Evolutionary conservation across 768 basidiomycete genomes (phyloP).

Genomic region (Lyophyllum shimeji): DNA sequence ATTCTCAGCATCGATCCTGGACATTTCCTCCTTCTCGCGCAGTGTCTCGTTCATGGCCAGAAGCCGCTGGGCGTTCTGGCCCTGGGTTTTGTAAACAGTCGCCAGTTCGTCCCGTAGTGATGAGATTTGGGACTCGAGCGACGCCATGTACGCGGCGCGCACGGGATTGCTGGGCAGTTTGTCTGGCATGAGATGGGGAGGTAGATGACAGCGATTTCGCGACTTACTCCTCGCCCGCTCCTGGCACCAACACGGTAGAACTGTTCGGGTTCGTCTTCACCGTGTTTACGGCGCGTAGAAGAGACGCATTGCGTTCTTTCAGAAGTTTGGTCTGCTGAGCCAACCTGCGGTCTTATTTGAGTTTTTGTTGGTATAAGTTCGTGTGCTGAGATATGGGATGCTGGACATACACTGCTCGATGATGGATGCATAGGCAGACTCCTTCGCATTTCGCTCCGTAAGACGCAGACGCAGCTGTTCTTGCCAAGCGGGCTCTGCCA

Average conservation of each 20-base stretch:
- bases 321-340: slow-evolving; percentile 90
- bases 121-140: slow-evolving; percentile 92
- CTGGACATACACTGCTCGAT: slow-evolving; percentile 87
- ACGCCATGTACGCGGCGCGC: slow-evolving; percentile 83
- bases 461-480: slow-evolving; percentile 78
- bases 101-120: slow-evolving; percentile 90
- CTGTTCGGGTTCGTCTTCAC: slow-evolving; percentile 63
- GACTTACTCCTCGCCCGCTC: slow-evolving; percentile 66
- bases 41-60: slow-evolving; percentile 94
- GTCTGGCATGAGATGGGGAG: slow-evolving; percentile 9
- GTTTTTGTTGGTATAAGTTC: slow-evolving; percentile 4
- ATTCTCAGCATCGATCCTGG: slow-evolving; percentile 78
- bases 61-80: slow-evolving; percentile 91
- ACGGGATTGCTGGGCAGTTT: slow-evolving; percentile 68
- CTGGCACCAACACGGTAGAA: slow-evolving; percentile 61
- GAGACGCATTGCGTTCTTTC: slow-evolving; percentile 88
- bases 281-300: slow-evolving; percentile 80
- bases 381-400: not conserved
- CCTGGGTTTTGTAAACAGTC: slow-evolving; percentile 93
- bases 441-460: slow-evolving; percentile 78
- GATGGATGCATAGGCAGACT: slow-evolving; percentile 77
- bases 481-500: slow-evolving; percentile 87
- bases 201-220: slow-evolving; percentile 1
- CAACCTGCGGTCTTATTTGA: slow-evolving; percentile 74
- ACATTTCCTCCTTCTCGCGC: slow-evolving; percentile 88